phyloP scores from a whole-genome alignment of 305 asterid genomes.

The Andrographis paniculata region DNA sequence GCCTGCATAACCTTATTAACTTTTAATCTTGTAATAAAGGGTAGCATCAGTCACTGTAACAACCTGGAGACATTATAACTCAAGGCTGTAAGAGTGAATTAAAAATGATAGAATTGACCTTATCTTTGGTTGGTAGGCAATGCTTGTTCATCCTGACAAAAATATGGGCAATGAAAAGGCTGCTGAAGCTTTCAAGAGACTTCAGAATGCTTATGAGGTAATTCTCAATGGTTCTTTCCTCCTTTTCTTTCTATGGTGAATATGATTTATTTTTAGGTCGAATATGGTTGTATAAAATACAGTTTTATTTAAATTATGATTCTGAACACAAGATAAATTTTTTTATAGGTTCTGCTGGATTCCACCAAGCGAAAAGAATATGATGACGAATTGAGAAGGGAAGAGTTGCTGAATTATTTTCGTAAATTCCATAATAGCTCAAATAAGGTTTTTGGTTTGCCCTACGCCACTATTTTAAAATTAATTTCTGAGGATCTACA shows the following conservation, averaged over 20 bases:
- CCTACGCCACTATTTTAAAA: constrained; percentile 9
- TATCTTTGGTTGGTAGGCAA: constrained; percentile 53
- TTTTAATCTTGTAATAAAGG: constrained; percentile 1
- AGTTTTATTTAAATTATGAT: constrained; percentile 12
- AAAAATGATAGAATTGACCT: not conserved
- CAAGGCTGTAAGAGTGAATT: constrained; percentile 2
- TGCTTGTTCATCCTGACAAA: constrained; percentile 99
- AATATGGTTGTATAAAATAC: constrained; percentile 1
- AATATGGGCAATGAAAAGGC: constrained; percentile 96
- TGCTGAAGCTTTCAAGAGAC: constrained; percentile 95
- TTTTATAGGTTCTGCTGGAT: constrained; percentile 67
- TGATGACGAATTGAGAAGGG: constrained; percentile 84
- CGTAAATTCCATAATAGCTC: constrained; percentile 63
- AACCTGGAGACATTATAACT: not conserved
- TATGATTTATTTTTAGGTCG: not conserved
- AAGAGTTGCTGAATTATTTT: constrained; percentile 79
- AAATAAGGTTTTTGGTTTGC: constrained; percentile 46
- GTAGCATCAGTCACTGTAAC: not conserved
- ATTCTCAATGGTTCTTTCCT: constrained; percentile 9
- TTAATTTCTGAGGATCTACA: not conserved
- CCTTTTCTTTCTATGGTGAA: not conserved
- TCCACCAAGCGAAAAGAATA: constrained; percentile 72
- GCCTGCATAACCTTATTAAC: constrained; percentile 5
- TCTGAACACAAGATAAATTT: constrained; percentile 19
- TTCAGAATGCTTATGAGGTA: constrained; percentile 97